A percentile compares a stretch with the other conserved stretches of the same genome.
These are phyloP conservation scores for Populus trichocarpa DNA, from an alignment of 441 rosid species.

Conservation along the genomic window DNA sequence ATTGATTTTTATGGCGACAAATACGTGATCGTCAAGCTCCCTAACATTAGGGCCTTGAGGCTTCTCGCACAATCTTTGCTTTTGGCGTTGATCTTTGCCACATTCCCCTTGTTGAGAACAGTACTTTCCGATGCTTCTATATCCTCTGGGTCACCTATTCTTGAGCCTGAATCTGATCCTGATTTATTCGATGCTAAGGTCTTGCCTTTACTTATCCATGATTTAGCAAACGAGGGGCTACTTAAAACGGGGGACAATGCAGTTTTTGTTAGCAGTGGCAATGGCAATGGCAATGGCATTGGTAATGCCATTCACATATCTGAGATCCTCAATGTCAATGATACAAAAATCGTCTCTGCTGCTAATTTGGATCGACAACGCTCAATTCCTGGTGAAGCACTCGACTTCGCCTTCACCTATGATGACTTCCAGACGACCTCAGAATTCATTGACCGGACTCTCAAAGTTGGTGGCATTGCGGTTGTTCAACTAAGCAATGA, in stretches of 20 bases:
- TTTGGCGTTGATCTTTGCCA: constrained; percentile 41
- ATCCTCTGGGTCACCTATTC: neutral
- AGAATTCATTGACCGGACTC: constrained; percentile 50
- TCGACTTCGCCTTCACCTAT: constrained; percentile 42
- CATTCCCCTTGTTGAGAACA: constrained; percentile 27
- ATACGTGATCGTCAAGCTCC: constrained; percentile 34
- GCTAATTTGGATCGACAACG: constrained; percentile 39
- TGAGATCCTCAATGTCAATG: constrained; percentile 24
- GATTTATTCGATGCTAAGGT: constrained; percentile 16
- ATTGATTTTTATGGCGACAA: constrained; percentile 16
- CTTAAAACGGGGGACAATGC: constrained; percentile 35
- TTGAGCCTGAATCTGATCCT: constrained; percentile 13
- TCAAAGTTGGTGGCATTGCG: constrained; percentile 54
- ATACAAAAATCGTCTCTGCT: constrained; percentile 38
- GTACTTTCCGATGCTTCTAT: constrained; percentile 11
- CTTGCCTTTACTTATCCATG: constrained; percentile 40
- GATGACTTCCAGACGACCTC: constrained; percentile 18
- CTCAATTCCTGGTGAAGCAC: constrained; percentile 30
- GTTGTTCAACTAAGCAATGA: constrained; percentile 33
- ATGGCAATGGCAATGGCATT: constrained; percentile 20
- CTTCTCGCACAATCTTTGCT: constrained; percentile 32
- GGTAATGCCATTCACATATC: constrained; percentile 23
- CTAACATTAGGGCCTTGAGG: constrained; percentile 31
- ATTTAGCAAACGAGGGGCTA: constrained; percentile 59
- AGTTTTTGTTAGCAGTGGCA: constrained; percentile 34